These are phyloP conservation scores for Daedaleopsis nitida DNA, from an alignment of 768 basidiomycete species.

Conservation along the genomic window DNA sequence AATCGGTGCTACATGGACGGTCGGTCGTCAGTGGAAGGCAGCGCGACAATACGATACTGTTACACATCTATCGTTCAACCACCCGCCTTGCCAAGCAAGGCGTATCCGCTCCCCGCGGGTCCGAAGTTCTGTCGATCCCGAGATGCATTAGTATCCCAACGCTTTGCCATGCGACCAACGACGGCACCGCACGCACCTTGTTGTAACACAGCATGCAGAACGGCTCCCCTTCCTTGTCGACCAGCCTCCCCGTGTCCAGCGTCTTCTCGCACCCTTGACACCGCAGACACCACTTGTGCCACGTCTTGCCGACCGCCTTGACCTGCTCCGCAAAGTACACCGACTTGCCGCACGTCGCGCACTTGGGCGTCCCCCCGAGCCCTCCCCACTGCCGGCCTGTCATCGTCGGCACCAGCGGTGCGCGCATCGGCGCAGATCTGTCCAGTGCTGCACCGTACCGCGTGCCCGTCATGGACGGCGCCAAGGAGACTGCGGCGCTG, in stretches of 20 bases:
- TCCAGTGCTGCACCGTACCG: slow-evolving; percentile 62
- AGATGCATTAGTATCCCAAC: not conserved
- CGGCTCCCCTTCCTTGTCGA: slow-evolving; percentile 76
- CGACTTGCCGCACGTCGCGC: slow-evolving; percentile 69
- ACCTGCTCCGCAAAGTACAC: slow-evolving; percentile 89
- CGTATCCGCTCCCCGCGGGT: slow-evolving; percentile 75
- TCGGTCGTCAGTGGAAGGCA: too few species aligned
- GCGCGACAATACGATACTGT: not conserved
- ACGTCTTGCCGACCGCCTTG: slow-evolving; percentile 80
- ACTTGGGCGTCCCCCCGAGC: slow-evolving; percentile 57
- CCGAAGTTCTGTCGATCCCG: slow-evolving; percentile 58
- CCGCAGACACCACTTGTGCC: slow-evolving; percentile 76
- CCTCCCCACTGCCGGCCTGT: slow-evolving; percentile 47
- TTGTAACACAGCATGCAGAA: slow-evolving; percentile 73
- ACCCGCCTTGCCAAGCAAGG: slow-evolving; percentile 58
- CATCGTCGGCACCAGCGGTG: slow-evolving; percentile 25
- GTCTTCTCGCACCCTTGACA: slow-evolving; percentile 69
- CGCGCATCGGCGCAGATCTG: slow-evolving; percentile 4
- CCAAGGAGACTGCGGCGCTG: slow-evolving; percentile 31
- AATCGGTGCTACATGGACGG: too few species aligned
- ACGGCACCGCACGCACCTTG: slow-evolving; percentile 48
- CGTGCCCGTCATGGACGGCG: slow-evolving; percentile 58
- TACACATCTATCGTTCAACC: slow-evolving; percentile 31
- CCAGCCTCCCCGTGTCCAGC: slow-evolving; percentile 71
- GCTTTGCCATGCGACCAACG: not conserved